Evolutionary conservation across 1,284 basidiomycete species (phyloP).

Genomic region (Cryptococcus maquisensis): DNA sequence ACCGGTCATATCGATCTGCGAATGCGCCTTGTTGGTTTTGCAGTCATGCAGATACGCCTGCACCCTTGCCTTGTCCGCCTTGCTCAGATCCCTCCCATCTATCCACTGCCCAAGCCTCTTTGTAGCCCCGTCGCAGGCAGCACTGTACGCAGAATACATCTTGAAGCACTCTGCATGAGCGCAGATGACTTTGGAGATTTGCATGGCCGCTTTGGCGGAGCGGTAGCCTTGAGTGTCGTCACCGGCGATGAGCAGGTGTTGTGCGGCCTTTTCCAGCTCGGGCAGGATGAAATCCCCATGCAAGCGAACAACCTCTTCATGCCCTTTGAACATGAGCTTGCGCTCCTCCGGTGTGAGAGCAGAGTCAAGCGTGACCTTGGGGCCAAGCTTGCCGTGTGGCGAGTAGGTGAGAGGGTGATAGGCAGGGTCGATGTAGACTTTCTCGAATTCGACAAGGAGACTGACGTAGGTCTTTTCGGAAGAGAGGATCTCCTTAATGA

Average conservation of each 20-base stretch:
- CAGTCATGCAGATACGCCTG: background rate
- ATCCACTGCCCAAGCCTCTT: background rate
- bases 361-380: background rate
- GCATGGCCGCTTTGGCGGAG: background rate
- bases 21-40: background rate
- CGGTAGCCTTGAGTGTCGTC: background rate
- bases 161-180: background rate
- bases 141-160: background rate
- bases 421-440: background rate
- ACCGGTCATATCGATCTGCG: background rate
- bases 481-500: background rate
- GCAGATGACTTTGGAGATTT: background rate
- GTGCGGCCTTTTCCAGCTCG: background rate
- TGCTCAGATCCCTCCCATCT: background rate
- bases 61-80: background rate
- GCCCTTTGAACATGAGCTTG: background rate
- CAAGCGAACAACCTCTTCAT: background rate
- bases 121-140: background rate
- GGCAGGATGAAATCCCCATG: background rate
- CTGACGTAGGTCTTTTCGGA: slow-evolving; percentile 1
- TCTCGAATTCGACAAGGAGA: background rate
- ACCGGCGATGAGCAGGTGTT: background rate
- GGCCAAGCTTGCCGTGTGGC: background rate
- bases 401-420: background rate
- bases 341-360: background rate